Percentiles rank a stretch among this genome's conserved stretches.
Evolutionary conservation across 1,139 yeast species (phyloP).

Genomic region (Yamadazyma dushanensis): DNA sequence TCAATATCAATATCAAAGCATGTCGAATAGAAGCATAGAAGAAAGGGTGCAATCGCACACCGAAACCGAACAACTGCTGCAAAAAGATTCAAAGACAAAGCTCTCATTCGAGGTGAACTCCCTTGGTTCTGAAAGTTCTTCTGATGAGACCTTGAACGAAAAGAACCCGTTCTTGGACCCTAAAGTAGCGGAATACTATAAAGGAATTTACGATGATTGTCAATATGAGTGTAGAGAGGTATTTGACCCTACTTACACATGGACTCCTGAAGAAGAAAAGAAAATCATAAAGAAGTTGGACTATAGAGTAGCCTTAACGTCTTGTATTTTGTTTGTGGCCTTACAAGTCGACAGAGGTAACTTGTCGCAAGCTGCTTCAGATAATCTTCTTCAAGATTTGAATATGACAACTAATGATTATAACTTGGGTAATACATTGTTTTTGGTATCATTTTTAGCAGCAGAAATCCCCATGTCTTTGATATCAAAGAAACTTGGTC

Average conservation of each 20-base stretch:
- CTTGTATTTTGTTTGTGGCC: conserved; percentile 31
- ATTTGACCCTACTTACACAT: conserved; percentile 36
- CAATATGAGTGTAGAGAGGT: conserved; percentile 33
- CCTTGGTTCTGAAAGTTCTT: conserved; percentile 4
- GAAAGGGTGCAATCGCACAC: background rate
- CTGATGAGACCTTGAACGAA: conserved; percentile 4
- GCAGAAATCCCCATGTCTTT: conserved; percentile 37
- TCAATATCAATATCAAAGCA: too few species aligned
- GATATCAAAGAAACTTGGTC: conserved; percentile 31
- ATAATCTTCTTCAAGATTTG: conserved; percentile 28
- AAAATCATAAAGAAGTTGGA: conserved; percentile 29
- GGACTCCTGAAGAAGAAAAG: conserved; percentile 36
- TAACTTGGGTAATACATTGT: conserved; percentile 31
- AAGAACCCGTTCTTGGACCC: conserved; percentile 31
- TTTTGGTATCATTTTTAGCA: conserved; percentile 30
- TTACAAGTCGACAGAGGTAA: conserved; percentile 34
- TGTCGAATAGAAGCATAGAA: background rate
- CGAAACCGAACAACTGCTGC: background rate
- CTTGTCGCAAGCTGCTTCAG: conserved; percentile 30
- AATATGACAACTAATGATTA: conserved; percentile 28
- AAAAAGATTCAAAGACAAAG: background rate
- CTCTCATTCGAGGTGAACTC: conserved; percentile 5
- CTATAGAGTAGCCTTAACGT: conserved; percentile 31
- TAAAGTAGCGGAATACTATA: conserved; percentile 26
- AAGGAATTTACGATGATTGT: conserved; percentile 28